Base-by-base conservation (phyloP, 768 basidiomycete species). In the Tulasnella sp. region DNA sequence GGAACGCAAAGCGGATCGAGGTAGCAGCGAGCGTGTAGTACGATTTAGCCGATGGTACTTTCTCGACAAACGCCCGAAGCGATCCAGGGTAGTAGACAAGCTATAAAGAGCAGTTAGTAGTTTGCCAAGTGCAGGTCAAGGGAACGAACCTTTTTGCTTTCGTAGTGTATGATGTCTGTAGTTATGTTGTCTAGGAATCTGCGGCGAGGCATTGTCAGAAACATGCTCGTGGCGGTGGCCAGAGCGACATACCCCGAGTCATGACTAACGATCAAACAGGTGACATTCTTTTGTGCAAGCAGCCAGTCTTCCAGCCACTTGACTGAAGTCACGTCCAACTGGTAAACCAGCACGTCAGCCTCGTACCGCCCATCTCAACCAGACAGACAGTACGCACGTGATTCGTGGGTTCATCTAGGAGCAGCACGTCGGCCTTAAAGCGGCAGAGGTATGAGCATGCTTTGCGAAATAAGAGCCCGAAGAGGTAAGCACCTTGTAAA, bases 131-230 rank as follows among this genome's bases (percentile, higher is more conserved):
- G 5, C 81, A 71, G 75, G 79, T 80, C 36, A 48, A 62, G 72
- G 77, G 73, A 21, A 18, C 72, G 36, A 79, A 90, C 93, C 89
- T 96, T 97, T 88, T 99, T 99, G 78, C 87, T 87, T 87, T 98
- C 96, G 87, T 98, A 99, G 87, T 98, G 97, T 81, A 98, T 96
- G 83, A 98, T 95, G 86, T 98, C 96, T 82, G 97, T 95, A 80
- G 96, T 97, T 77, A 98, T 91, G 86, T 93, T 92, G 87, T 98
- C 97, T 83, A 99, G 88, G 88, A 99, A 99, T 80, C 93, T 94
- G 77, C 27, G 80, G 48, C 68, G 80, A 12, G 21, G 24, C 34
- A 18, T 75, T n/a, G n/a, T n/a, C 48, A 62, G 40, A 71, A 74
- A 56, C 31, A 68, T 73, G 6, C 0, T 10, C 10, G 42, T 10